Conservation (phyloP, 306 rosid species). For the Ormosia semicastrata region DNA sequence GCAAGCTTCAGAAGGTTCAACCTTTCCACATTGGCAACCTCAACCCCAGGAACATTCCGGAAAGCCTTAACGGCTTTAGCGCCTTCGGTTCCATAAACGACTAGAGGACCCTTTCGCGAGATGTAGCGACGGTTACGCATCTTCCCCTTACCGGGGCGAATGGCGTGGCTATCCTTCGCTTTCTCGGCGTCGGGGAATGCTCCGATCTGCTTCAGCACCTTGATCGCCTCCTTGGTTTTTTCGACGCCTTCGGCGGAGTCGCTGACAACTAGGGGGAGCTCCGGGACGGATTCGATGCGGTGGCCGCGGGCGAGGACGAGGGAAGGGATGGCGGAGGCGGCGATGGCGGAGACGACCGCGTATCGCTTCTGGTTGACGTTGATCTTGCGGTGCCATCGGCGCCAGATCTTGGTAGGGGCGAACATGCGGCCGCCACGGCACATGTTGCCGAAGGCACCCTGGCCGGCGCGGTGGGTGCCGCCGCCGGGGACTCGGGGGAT, state of each 20-base stretch:
- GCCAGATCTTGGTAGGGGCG: slow-evolving; percentile 97
- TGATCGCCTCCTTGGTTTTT: slow-evolving; percentile 72
- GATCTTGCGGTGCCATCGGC: slow-evolving; percentile 84
- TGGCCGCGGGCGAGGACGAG: slow-evolving; percentile 80
- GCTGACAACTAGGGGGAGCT: slow-evolving; percentile 68
- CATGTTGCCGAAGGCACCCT: slow-evolving; percentile 92
- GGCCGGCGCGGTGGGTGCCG: slow-evolving; percentile 93
- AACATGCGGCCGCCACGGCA: slow-evolving; percentile 95
- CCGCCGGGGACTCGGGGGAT: slow-evolving; percentile 93
- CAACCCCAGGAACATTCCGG: slow-evolving; percentile 75
- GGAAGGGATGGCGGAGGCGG: slow-evolving; percentile 76
- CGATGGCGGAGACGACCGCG: slow-evolving; percentile 85
- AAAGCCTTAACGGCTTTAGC: slow-evolving; percentile 84
- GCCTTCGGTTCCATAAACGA: slow-evolving; percentile 79
- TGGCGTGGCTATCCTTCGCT: slow-evolving; percentile 68
- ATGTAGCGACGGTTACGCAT: slow-evolving; percentile 82
- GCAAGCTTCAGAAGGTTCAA: slow-evolving; percentile 70
- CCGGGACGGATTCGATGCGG: slow-evolving; percentile 66
- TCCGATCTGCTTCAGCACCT: slow-evolving; percentile 66
- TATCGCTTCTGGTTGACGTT: slow-evolving; percentile 80
- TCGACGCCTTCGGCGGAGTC: slow-evolving; percentile 78
- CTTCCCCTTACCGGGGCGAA: slow-evolving; percentile 83
- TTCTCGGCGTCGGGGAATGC: slow-evolving; percentile 71
- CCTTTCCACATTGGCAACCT: slow-evolving; percentile 73
- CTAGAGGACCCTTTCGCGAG: slow-evolving; percentile 67